These are phyloP conservation scores for Pisolithus marmoratus DNA, from an alignment of 768 basidiomycete genomes.

Conservation along the genomic window DNA sequence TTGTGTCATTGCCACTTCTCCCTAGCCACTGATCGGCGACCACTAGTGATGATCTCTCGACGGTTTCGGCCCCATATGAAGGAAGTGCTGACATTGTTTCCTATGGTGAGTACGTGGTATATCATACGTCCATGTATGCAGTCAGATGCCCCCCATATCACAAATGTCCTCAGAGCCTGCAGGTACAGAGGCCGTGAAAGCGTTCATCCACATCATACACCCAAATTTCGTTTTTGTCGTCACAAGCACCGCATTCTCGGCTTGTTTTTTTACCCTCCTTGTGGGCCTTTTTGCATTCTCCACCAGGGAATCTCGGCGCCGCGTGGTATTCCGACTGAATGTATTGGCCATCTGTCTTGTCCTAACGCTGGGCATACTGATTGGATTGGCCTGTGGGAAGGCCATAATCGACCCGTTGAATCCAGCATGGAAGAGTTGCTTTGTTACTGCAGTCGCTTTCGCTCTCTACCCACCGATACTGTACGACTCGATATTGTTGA, in stretches of 20 bases:
- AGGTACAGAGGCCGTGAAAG: no score
- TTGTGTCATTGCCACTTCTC: no score
- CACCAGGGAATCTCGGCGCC: constrained; percentile 18
- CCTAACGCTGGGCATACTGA: constrained; percentile 25
- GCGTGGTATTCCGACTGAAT: constrained; percentile 30
- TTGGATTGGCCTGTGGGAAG: constrained; percentile 3
- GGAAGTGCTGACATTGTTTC: no score
- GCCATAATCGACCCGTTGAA: constrained; percentile 12
- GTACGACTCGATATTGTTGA: constrained; percentile 33
- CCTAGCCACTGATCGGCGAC: no score
- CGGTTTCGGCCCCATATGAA: no score
- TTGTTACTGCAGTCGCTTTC: constrained; percentile 18
- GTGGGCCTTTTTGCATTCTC: constrained; percentile 31
- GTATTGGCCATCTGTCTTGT: constrained; percentile 17
- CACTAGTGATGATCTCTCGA: no score
- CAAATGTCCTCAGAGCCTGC: not conserved
- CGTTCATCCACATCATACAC: constrained; percentile 14
- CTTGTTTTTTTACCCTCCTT: constrained; percentile 29
- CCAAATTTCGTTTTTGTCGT: constrained; percentile 16
- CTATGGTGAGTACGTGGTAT: not conserved
- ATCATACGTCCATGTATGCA: not conserved
- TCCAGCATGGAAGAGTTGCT: constrained; percentile 9
- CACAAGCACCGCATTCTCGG: constrained; percentile 22
- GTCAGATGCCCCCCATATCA: no score
- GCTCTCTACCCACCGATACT: constrained; percentile 27